A percentile compares a stretch with the other conserved stretches of the same genome.
phyloP scores from a whole-genome alignment of 106 monocot species.

The Allium fistulosum region DNA sequence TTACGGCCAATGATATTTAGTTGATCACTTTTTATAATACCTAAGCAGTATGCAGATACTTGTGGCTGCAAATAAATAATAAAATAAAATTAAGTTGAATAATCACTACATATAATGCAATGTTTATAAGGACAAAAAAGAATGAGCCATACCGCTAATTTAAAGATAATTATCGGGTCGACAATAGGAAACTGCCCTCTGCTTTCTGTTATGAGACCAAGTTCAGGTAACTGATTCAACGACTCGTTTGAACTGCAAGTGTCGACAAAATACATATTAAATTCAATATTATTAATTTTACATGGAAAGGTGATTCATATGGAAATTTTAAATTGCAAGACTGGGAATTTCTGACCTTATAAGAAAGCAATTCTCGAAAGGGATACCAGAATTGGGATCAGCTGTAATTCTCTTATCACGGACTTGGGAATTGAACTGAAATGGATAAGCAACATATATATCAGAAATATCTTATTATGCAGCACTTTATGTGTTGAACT shows the following conservation, averaged over 20 bases:
- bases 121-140: background rate
- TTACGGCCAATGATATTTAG: slow-evolving; percentile 90
- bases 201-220: slow-evolving; percentile 49
- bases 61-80: slow-evolving; percentile 18
- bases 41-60: slow-evolving; percentile 60
- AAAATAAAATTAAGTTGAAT: no score
- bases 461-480: no score
- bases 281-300: background rate
- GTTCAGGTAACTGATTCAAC: slow-evolving; percentile 17
- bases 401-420: slow-evolving; percentile 19
- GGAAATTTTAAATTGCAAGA: background rate
- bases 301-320: background rate
- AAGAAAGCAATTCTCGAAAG: slow-evolving; percentile 84
- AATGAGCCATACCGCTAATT: background rate
- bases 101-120: no score
- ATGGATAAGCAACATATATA: background rate
- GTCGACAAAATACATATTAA: slow-evolving; percentile 7
- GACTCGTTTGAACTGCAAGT: slow-evolving; percentile 41
- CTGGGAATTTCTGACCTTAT: slow-evolving; percentile 30
- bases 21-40: slow-evolving; percentile 49
- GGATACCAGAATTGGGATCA: slow-evolving; percentile 16
- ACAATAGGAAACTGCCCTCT: slow-evolving; percentile 60
- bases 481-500: background rate
- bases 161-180: slow-evolving; percentile 19
- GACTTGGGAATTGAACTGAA: slow-evolving; percentile 61